Conservation (phyloP, 495 filamentous ascomycete species). For the Hyaloscypha variabilis region DNA sequence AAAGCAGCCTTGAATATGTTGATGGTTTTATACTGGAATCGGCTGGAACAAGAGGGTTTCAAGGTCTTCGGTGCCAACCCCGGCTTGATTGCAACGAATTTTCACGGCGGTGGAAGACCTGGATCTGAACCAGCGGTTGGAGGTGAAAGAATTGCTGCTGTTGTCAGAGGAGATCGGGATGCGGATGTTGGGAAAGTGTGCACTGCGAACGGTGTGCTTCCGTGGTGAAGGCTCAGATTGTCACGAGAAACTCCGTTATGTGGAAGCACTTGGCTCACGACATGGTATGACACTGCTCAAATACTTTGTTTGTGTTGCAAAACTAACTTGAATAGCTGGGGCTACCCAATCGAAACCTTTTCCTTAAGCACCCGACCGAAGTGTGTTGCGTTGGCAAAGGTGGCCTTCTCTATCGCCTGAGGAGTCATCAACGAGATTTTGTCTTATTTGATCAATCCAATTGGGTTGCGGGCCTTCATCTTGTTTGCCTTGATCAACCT, state of each 20-base stretch:
- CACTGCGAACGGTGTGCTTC: constrained; percentile 27
- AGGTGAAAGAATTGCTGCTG: constrained; percentile 35
- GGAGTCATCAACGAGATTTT: constrained; percentile 1
- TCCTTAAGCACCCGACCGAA: neutral
- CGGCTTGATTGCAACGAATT: constrained; percentile 43
- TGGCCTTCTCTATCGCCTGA: neutral
- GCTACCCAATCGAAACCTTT: neutral
- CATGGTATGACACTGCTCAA: neutral
- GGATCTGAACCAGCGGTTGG: constrained; percentile 36
- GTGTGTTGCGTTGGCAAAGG: neutral
- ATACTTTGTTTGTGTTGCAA: neutral
- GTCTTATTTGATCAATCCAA: neutral
- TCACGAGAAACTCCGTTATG: too few species aligned
- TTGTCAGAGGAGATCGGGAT: constrained; percentile 45
- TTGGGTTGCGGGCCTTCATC: constrained; percentile 1
- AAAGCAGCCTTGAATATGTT: constrained; percentile 34
- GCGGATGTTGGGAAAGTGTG: constrained; percentile 42
- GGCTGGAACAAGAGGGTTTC: constrained; percentile 44
- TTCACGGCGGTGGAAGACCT: constrained; percentile 38
- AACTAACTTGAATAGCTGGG: constrained; percentile 1
- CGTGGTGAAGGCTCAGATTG: constrained; percentile 30
- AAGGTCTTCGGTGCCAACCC: constrained; percentile 50
- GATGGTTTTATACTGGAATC: constrained; percentile 27
- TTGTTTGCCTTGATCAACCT: neutral
- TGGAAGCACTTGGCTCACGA: constrained; percentile 1